Percentiles rank a stretch among this genome's conserved stretches.
These are phyloP conservation scores for Lentinus brumalis DNA, from an alignment of 768 basidiomycete species.

Conservation along the genomic window DNA sequence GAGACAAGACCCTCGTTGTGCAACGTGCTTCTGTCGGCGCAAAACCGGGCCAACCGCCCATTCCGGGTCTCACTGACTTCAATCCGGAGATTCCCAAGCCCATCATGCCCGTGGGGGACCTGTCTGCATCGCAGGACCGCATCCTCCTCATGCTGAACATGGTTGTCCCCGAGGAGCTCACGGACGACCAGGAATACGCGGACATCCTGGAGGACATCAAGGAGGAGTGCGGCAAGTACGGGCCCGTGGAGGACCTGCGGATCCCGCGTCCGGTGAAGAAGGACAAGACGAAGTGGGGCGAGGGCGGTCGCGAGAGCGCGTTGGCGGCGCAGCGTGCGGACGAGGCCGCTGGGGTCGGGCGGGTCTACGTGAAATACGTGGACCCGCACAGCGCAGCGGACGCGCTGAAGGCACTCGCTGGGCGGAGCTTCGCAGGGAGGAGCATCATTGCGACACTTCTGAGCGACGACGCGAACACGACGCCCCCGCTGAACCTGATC, in stretches of 20 bases:
- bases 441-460: slow-evolving; percentile 86
- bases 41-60: slow-evolving; percentile 70
- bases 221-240: slow-evolving; percentile 84
- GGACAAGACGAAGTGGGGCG: slow-evolving; percentile 82
- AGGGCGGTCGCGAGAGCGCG: slow-evolving; percentile 57
- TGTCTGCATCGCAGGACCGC: slow-evolving; percentile 55
- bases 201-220: slow-evolving; percentile 95
- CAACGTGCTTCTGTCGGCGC: slow-evolving; percentile 96
- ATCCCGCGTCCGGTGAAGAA: slow-evolving; percentile 90
- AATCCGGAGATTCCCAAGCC: slow-evolving; percentile 85
- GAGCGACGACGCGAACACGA: slow-evolving; percentile 81
- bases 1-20: slow-evolving; percentile 93
- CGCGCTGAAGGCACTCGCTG: slow-evolving; percentile 87
- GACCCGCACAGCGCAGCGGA: slow-evolving; percentile 60
- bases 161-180: slow-evolving; percentile 92
- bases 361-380: slow-evolving; percentile 91
- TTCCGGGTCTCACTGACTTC: slow-evolving; percentile 67
- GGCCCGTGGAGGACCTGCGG: slow-evolving; percentile 79
- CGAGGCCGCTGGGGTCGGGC: slow-evolving; percentile 90
- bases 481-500: slow-evolving; percentile 78
- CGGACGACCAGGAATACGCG: slow-evolving; percentile 88
- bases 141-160: slow-evolving; percentile 99
- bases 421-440: slow-evolving; percentile 82
- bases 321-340: slow-evolving; percentile 73
- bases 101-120: slow-evolving; percentile 80